Evolutionary conservation across 257 asterid genomes (phyloP), one percentile per base, ranked within the genome.

Genomic region (Striga asiatica): DNA sequence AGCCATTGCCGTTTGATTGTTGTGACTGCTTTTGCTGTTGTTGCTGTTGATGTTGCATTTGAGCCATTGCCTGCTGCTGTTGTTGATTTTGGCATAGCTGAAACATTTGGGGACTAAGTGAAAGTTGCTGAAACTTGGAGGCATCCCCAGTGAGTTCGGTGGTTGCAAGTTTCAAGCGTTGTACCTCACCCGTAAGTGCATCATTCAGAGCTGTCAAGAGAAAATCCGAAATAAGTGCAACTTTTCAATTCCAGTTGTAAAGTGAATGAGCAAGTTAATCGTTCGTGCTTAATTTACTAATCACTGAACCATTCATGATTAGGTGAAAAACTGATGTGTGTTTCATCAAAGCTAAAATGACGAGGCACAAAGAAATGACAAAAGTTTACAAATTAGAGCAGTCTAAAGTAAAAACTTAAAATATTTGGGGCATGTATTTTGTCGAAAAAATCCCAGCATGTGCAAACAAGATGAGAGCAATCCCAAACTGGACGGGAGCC

Each of bases 101-200:
- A 67, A 66, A 78, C 76, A 78, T 60, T 38, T 75, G 93, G 55
- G 69, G 68, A 63, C 60, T 77, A 48, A 77, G 71, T 2, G 85
- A 69, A 51, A 74, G 79, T 67, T 73, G 89, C 69, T 78, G 80
- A 62, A 76, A 72, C 64, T 74, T 78, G 1, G 82, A 52, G 42
- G 78, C 31, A 12, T 77, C 81, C 6, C 78, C 80, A 11, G 54
- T 74, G 5, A 71, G 69, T 24, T 74, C 82, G 7, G 74, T 52
- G 12, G 81, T 69, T 34, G 78, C 75, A 18, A 76, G 45, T 76
- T 83, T 83, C 70, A 83, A 38, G 10, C 87, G 82, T 55, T 83
- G 89, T 56, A 83, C 84, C 64, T 83, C 94, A 0, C 60, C 69
- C 5, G 81, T 73, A 62, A 83, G 56, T 23, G 94, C 82, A 66